Conservation (phyloP, 2,329 filamentous ascomycete species). For the Microsporum ferrugineum region DNA sequence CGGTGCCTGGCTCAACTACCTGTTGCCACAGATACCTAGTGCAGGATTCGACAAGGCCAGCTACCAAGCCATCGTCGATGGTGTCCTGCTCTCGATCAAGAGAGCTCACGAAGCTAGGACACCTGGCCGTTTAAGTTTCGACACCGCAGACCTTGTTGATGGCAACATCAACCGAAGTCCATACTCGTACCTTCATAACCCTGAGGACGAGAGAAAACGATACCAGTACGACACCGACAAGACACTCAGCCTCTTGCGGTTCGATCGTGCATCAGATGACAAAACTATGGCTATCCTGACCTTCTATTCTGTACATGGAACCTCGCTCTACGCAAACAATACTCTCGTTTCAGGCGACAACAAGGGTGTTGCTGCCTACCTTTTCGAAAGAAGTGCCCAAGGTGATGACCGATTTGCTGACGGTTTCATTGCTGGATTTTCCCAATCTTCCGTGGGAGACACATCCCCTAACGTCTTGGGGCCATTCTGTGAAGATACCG, state of each 20-base stretch:
- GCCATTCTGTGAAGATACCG: conserved; percentile 78
- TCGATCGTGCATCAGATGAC: conserved; percentile 60
- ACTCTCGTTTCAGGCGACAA: conserved; percentile 89
- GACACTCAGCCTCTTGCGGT: conserved; percentile 66
- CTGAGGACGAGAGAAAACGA: conserved; percentile 56
- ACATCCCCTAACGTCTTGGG: conserved; percentile 80
- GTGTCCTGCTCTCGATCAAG: conserved; percentile 68
- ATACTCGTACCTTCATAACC: conserved; percentile 80
- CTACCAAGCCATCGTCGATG: conserved; percentile 79
- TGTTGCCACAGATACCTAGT: conserved; percentile 81
- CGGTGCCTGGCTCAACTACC: conserved; percentile 87
- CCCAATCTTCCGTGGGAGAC: conserved; percentile 82
- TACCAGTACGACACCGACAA: conserved; percentile 62
- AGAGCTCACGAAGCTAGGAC: conserved; percentile 63
- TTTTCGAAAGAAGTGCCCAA: conserved; percentile 62
- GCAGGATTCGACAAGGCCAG: conserved; percentile 77
- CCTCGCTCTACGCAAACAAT: conserved; percentile 82
- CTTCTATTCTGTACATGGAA: conserved; percentile 89
- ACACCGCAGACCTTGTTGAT: conserved; percentile 56
- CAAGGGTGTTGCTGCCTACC: conserved; percentile 79
- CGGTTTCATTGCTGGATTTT: conserved; percentile 80
- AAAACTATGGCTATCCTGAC: conserved; percentile 73
- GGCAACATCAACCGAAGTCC: conserved; percentile 84
- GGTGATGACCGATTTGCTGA: conserved; percentile 46
- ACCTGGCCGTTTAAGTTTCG: conserved; percentile 60